Percentiles rank a stretch among this genome's conserved stretches.
Evolutionary conservation across 2,329 filamentous ascomycete species (phyloP).

Genomic region (Tolypocladium inflatum): DNA sequence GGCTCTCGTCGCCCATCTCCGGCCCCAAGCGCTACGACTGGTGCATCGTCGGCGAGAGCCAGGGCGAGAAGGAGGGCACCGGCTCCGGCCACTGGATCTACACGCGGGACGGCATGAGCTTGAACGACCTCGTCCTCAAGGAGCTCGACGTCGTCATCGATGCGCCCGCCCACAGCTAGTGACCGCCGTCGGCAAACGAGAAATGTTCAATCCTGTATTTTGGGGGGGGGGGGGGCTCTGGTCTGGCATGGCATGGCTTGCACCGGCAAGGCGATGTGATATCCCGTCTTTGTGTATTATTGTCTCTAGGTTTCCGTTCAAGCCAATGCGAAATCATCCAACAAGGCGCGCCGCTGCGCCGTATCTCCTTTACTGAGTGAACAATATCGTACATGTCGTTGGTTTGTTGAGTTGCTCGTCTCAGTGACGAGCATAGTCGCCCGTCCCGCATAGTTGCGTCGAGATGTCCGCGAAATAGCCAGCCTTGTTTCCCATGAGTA

Average conservation of each 20-base stretch:
- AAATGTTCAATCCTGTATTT: background rate
- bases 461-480: background rate
- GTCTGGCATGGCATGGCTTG: background rate
- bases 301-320: background rate
- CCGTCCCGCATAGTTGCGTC: background rate
- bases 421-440: background rate
- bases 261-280: background rate
- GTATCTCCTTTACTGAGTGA: background rate
- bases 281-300: background rate
- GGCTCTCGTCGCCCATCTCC: constrained; percentile 84
- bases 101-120: constrained; percentile 66
- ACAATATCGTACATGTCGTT: background rate
- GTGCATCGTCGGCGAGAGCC: constrained; percentile 62
- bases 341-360: background rate
- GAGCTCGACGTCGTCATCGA: constrained; percentile 64
- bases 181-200: background rate
- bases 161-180: constrained; percentile 15
- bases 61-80: constrained; percentile 67
- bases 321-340: background rate
- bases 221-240: background rate
- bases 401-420: background rate
- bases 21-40: constrained; percentile 95
- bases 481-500: background rate
- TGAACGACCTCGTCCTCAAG: constrained; percentile 62
- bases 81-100: constrained; percentile 78